A percentile compares a stretch with the other conserved stretches of the same genome.
Evolutionary conservation across 805 yeast genomes (phyloP).

Genomic region (Lipomyces anomalus): DNA sequence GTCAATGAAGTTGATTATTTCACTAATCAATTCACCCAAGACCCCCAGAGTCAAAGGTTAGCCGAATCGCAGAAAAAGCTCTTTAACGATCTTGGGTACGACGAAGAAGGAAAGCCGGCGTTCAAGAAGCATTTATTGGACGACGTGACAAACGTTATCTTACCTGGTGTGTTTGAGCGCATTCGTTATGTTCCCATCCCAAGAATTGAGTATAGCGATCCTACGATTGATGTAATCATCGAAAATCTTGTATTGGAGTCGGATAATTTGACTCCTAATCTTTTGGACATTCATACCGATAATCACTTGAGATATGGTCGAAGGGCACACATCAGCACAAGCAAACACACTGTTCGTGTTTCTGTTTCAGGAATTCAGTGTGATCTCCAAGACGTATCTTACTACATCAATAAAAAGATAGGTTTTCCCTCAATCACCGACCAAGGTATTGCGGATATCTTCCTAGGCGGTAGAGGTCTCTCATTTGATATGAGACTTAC

Average conservation of each 20-base stretch:
- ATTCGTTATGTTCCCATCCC: conserved; percentile 21
- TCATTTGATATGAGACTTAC: conserved; percentile 10
- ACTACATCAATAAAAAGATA: conserved; percentile 16
- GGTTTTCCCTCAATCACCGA: conserved; percentile 19
- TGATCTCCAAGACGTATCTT: conserved; percentile 16
- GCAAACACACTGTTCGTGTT: conserved; percentile 8
- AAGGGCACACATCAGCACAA: neutral
- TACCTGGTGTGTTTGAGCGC: conserved; percentile 13
- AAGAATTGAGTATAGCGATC: conserved; percentile 20
- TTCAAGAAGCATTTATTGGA: conserved; percentile 9
- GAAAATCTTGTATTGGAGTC: conserved; percentile 22
- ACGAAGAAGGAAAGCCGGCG: conserved; percentile 4
- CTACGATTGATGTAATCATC: conserved; percentile 16
- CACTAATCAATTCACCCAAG: conserved; percentile 10
- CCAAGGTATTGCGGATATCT: conserved; percentile 19
- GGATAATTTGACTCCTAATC: conserved; percentile 16
- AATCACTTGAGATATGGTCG: conserved; percentile 15
- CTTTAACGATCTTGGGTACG: conserved; percentile 12
- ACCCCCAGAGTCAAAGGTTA: conserved; percentile 13
- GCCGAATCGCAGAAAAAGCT: conserved; percentile 7
- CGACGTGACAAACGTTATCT: conserved; percentile 13
- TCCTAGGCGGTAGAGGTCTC: conserved; percentile 17
- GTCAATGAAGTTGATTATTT: conserved; percentile 8
- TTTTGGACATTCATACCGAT: conserved; percentile 18
- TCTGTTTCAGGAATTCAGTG: conserved; percentile 14